Base-by-base conservation (phyloP, 2,329 filamentous ascomycete genomes). In the Thelonectria discophora region DNA sequence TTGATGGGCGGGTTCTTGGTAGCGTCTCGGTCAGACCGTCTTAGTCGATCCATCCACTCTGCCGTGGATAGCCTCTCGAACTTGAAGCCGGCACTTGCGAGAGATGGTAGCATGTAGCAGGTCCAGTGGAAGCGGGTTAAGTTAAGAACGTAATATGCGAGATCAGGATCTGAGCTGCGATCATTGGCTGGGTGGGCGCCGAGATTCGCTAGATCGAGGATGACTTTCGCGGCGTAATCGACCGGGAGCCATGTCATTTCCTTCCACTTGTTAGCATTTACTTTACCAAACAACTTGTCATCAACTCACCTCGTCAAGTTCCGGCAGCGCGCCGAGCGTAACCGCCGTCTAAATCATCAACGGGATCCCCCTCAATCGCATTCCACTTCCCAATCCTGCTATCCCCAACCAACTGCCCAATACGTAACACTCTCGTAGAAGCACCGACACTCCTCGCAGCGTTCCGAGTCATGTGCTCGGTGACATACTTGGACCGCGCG, bases 391-490 rank as follows among this genome's bases (percentile, higher is more conserved):
- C 84, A 32, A 78, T 68, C 10, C 73, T 60, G 0, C 77, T 81
- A 66, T 85, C 82, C 1, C 78, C 83, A 10, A 81, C 76, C 46
- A 86, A 77, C 67, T 86, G 84, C 0, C 84, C 84, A 3, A 84
- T 73, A 2, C 84, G 75, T 9, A 84, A 66, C 2, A 83, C 79
- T 3, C 76, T 73, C 2, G 70, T 58, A 0, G 55, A 11, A 0
- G 69, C 65, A 17, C 67, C 66, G 0, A 72, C 69, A 11, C 34
- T 21, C 27, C 65, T 67, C 5, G 73, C 75, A 0, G 79, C 80
- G 11, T 70, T 69, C 1, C 66, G 62, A 18, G 74, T 76, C 13
- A 82, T 71, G 48, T 75, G 67, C 66, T 81, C 79, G 0, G 76
- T 74, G 2, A 81, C 79, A 13, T 65, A 73, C 65, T 81, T 81